Percentiles rank a stretch among this genome's conserved stretches.
phyloP scores from a whole-genome alignment of 345 rosid genomes.

The Salix udensis region DNA sequence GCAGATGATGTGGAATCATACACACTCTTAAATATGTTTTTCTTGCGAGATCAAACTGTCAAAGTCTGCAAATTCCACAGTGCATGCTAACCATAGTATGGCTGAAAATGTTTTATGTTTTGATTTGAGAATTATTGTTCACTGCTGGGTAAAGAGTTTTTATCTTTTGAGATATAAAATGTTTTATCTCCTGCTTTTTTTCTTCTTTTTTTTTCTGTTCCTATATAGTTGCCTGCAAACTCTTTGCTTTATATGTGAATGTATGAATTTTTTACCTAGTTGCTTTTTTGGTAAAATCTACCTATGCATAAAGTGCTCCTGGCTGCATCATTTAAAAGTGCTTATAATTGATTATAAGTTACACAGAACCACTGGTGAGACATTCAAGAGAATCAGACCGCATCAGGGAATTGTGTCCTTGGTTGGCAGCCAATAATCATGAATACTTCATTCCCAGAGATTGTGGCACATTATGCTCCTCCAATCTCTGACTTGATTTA shows the following conservation, averaged over 20 bases:
- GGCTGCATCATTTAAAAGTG: not conserved
- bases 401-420: slow-evolving; percentile 13
- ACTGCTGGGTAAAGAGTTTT: not conserved
- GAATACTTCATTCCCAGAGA: not conserved
- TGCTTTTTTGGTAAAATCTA: not conserved
- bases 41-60: not conserved
- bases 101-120: not conserved
- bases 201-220: not conserved
- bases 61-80: not conserved
- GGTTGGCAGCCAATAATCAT: slow-evolving; percentile 7
- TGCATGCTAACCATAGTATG: not conserved
- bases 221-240: not conserved
- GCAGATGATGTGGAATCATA: not conserved
- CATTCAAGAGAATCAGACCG: slow-evolving; percentile 16
- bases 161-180: not conserved
- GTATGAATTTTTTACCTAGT: not conserved
- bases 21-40: not conserved
- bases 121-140: not conserved
- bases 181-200: not conserved
- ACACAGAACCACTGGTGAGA: slow-evolving; percentile 4
- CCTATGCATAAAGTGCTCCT: not conserved
- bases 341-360: slow-evolving; percentile 6
- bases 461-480: slow-evolving; percentile 1
- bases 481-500: not conserved
- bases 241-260: not conserved